A percentile compares a stretch with the other conserved stretches of the same genome.
phyloP scores from a whole-genome alignment of 2,329 filamentous ascomycete species.

The Neonectria coccinea region DNA sequence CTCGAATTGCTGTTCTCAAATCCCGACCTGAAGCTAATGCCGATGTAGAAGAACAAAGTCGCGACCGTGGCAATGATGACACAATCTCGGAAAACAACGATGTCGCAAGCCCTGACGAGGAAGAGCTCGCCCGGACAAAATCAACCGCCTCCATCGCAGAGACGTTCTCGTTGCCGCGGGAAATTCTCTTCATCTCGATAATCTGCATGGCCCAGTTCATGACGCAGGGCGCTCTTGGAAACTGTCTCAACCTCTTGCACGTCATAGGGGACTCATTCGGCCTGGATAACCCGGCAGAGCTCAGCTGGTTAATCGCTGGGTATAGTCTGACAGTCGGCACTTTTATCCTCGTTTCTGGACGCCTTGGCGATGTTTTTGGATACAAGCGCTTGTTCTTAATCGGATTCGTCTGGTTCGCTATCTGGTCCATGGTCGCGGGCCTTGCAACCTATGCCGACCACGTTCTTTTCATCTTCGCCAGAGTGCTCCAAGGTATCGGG shows the following conservation, averaged over 20 bases:
- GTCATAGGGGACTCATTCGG: conserved; percentile 39
- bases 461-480: conserved; percentile 62
- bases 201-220: conserved; percentile 44
- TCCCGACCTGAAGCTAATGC: not conserved
- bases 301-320: conserved; percentile 61
- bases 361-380: conserved; percentile 69
- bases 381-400: conserved; percentile 66
- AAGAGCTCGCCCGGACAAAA: conserved; percentile 34
- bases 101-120: conserved; percentile 3
- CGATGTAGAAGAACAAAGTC: not conserved
- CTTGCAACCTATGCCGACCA: conserved; percentile 53
- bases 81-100: not conserved
- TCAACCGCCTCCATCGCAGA: conserved; percentile 40
- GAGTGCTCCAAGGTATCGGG: conserved; percentile 70
- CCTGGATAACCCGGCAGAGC: conserved; percentile 37
- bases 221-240: conserved; percentile 41
- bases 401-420: conserved; percentile 66
- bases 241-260: conserved; percentile 41
- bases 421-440: conserved; percentile 65
- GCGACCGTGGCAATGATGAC: not conserved
- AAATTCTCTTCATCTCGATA: conserved; percentile 36
- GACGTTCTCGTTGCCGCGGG: conserved; percentile 32
- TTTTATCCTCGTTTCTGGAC: conserved; percentile 68
- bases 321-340: conserved; percentile 47
- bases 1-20: not conserved